Base-by-base conservation (phyloP, 257 asterid species). In the Solanum chmielewskii region DNA sequence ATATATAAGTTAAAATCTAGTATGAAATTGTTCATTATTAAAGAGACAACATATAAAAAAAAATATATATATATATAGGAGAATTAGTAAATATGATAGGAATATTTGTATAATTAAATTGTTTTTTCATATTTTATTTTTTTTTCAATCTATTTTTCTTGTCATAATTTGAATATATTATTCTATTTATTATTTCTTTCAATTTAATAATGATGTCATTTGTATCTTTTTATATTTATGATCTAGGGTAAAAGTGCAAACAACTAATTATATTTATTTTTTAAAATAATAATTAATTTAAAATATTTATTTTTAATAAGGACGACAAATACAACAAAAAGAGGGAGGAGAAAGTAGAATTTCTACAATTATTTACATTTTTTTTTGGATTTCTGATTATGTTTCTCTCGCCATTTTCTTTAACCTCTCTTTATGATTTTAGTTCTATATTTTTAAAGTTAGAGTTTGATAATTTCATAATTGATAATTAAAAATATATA, bases 381-480 rank as follows among this genome's bases (percentile, higher is more conserved):
- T 66, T 5, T 5, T 27, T 68, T 27, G 12, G 37, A 20, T 68
- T 13, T 66, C 4, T 66, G 5, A 27, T 2, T 66, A 4, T 62
- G 3, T 23, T 60, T 62, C 70, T n/a, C 0, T n/a, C 1, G 16
- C 13, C 3, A n/a, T 11, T 23, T 62, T n/a, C 33, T 62, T n/a
- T 16, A n/a, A n/a, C 31, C 8, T 62, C 16, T 62, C 7, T 25
- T 16, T 10, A 64, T n/a, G 4, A 4, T 64, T 64, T 64, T 25
- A 7, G 1, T 64, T 64, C 1, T 2, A 0, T 11, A n/a, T n/a
- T 64, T 64, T 11, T n/a, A n/a, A n/a, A 64, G 16, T 64, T 64
- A 4, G 4, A 64, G 1, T n/a, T 64, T 0, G 0, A 10, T 59
- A n/a, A n/a, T n/a, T 62, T n/a, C 8, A 62, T 23, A 11, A 62